Evolutionary conservation across 2,329 filamentous ascomycete species (phyloP), one percentile per base, ranked within the genome.

Genomic region (Balansia obtecta): DNA sequence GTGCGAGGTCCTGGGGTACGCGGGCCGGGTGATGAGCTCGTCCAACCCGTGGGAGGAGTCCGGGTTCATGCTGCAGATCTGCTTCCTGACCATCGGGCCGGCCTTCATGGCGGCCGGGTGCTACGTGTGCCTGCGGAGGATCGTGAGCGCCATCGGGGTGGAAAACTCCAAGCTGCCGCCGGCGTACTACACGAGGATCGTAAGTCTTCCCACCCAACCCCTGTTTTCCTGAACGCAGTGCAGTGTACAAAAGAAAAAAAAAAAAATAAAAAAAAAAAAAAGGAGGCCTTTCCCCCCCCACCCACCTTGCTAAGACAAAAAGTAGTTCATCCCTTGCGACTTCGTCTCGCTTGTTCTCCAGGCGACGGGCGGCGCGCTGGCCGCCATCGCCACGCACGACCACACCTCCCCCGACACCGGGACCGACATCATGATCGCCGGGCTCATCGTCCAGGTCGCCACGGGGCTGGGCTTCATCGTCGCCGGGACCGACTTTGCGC

Each of bases 271-370:
- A n/a, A n/a, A n/a, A n/a, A n/a, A n/a, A n/a, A n/a, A n/a, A n/a
- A n/a, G n/a, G n/a, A n/a, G n/a, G n/a, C n/a, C n/a, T n/a, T n/a
- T n/a, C n/a, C n/a, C n/a, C n/a, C n/a, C n/a, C n/a, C n/a, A n/a
- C n/a, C n/a, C n/a, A n/a, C n/a, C n/a, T n/a, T n/a, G n/a, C n/a
- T n/a, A n/a, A n/a, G n/a, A n/a, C n/a, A n/a, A n/a, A n/a, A n/a
- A n/a, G n/a, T n/a, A n/a, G 71, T 85, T 85, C 66, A 77, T 85
- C 56, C 71, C 77, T 46, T 82, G 77, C 65, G 82, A 85, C 61
- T 57, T 83, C 34, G 51, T 81, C 50, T 79, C 79, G 2, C 71
- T 85, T 2, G 56, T 80, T 38, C 71, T 85, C 0, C 82, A 85
- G 60, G 75, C 75, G 4, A 67, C 70, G 0, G 82, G 81, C 42